phyloP scores from a whole-genome alignment of 805 yeast genomes.

The Scheffersomyces ergatensis region DNA sequence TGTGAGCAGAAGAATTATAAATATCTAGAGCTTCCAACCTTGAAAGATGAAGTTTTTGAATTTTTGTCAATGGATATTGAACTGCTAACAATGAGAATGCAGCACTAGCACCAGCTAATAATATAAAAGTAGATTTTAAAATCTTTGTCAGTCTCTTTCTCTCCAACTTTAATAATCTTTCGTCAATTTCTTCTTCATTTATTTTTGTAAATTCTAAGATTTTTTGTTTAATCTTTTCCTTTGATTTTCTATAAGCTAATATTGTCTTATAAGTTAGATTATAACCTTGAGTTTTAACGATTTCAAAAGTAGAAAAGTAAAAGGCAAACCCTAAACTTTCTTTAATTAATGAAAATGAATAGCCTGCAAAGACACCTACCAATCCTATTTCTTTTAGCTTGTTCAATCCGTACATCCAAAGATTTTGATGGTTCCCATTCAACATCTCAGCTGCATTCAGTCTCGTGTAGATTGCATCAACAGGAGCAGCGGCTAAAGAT shows the following conservation, averaged over 20 bases:
- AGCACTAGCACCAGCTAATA: slow-evolving; percentile 86
- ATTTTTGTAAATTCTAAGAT: slow-evolving; percentile 11
- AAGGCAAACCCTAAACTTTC: slow-evolving; percentile 83
- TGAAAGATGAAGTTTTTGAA: slow-evolving; percentile 77
- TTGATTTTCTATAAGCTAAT: slow-evolving; percentile 39
- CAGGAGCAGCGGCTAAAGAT: slow-evolving; percentile 89
- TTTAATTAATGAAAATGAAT: slow-evolving; percentile 70
- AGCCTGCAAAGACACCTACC: slow-evolving; percentile 88
- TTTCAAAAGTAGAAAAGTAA: slow-evolving; percentile 79
- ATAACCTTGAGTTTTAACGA: slow-evolving; percentile 68
- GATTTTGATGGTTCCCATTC: slow-evolving; percentile 60
- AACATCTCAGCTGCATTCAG: slow-evolving; percentile 74
- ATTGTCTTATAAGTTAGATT: slow-evolving; percentile 45
- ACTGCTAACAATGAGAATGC: slow-evolving; percentile 73
- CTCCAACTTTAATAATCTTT: slow-evolving; percentile 24
- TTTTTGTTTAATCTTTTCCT: slow-evolving; percentile 36
- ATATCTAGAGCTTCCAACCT: slow-evolving; percentile 79
- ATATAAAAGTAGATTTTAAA: slow-evolving; percentile 65
- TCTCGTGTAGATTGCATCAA: slow-evolving; percentile 86
- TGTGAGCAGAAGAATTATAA: slow-evolving; percentile 33
- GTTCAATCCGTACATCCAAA: slow-evolving; percentile 73
- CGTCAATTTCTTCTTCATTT: slow-evolving; percentile 16
- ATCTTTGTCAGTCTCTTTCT: slow-evolving; percentile 42
- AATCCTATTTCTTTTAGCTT: slow-evolving; percentile 74
- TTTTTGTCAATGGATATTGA: slow-evolving; percentile 78